Base-by-base conservation (phyloP, 352 stramenopile genomes). In the Phytophthora cactorum region DNA sequence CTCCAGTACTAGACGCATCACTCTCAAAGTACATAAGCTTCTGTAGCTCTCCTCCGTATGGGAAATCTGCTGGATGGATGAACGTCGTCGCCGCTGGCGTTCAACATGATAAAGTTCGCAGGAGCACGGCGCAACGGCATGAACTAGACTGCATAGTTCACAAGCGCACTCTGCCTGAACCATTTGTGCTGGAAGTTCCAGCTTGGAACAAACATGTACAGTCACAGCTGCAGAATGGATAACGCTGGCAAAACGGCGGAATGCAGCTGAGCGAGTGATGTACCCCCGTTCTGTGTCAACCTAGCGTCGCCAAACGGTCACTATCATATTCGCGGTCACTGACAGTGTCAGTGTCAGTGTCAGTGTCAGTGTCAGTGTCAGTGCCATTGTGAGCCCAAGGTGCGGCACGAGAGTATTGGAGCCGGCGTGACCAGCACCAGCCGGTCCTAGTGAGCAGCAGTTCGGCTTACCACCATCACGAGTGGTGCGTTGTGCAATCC, bases 401-500 rank as follows among this genome's bases (percentile, higher is more conserved):
- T 59, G 29, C 5, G 45, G 55, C 22, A 22, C 22, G 22, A 22
- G 22, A 22, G 22, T 22, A 22, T 22, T 22, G 22, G 22, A 25
- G 34, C 28, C 49, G 41, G 34, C 52, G 44, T 52, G 34, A 32
- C 60, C 28, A 57, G 49, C 29, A 11, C 34, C 51, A 66, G 58
- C 58, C 43, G 27, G 41, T 46, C 39, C 52, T 31, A 11, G 12
- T 43, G 31, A 47, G 45, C 34, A 64, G 22, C 45, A 39, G 45
- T 34, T 43, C 49, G 41, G 17, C 45, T 69, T 63, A 70, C 62
- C 62, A 59, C 53, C 28, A 27, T 11, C 44, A 32, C 52, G 28
- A 59, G 22, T 47, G 43, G 36, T 34, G 43, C 22, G 43, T 53
- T 53, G 22, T 60, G 38, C 59, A 59, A 65, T 69, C 52, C 59